Evolutionary conservation across 164 flowering plant genomes (phyloP).

Genomic region (Vitis riparia): DNA sequence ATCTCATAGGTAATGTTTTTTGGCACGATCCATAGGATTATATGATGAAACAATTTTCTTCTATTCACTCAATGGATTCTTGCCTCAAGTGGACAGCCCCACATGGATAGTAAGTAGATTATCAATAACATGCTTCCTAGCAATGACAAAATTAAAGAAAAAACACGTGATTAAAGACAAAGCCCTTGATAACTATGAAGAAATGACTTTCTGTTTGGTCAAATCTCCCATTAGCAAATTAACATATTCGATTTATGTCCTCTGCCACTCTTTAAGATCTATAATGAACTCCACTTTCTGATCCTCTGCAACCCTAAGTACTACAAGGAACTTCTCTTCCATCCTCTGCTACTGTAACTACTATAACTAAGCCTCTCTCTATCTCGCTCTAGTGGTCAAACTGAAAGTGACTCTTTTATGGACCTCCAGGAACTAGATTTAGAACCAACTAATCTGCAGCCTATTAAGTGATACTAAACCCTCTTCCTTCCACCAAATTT

Average conservation of each 20-base stretch:
- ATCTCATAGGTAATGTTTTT: neutral
- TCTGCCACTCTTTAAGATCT: too few relatives aligned
- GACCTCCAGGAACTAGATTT: neutral
- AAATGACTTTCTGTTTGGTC: neutral
- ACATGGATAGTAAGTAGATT: too few relatives aligned
- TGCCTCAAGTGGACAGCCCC: neutral
- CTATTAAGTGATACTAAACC: neutral
- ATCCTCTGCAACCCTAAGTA: too few relatives aligned
- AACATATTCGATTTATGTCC: neutral
- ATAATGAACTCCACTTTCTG: too few relatives aligned
- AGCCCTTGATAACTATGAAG: neutral
- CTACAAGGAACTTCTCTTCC: neutral
- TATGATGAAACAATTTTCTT: neutral
- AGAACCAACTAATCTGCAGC: neutral
- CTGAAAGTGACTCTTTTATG: neutral
- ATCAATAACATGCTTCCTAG: neutral
- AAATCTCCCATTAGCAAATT: neutral
- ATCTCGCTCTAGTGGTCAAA: neutral
- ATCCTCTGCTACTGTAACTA: slow-evolving; percentile 2
- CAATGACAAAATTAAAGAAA: neutral
- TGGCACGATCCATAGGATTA: neutral
- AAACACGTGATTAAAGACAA: neutral
- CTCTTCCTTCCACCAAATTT: neutral
- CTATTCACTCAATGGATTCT: neutral
- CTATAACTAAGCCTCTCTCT: neutral